These are phyloP conservation scores for Picea engelmannii DNA, from an alignment of 83 land plant genomes.

Conservation along the genomic window DNA sequence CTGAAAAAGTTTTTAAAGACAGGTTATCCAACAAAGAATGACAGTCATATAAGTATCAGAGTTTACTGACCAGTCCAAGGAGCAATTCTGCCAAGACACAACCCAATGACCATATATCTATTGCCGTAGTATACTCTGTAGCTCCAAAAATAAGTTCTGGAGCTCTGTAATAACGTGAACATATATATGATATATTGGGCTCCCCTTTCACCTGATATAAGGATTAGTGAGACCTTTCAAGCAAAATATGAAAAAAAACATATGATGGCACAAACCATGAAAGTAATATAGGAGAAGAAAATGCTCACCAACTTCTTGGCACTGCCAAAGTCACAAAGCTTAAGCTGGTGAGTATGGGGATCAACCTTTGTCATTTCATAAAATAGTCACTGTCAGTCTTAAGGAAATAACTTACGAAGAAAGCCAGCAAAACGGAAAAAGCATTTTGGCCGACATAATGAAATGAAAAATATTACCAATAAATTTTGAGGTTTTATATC, in stretches of 20 bases:
- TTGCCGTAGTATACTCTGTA: conserved; percentile 77
- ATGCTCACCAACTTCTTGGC: conserved; percentile 73
- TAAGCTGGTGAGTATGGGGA: conserved; percentile 69
- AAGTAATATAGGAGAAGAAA: not conserved
- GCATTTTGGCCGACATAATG: not conserved
- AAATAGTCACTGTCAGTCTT: conserved; percentile 1
- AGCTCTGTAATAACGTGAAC: conserved; percentile 80
- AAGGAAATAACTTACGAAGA: not conserved
- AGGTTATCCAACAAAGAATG: not conserved
- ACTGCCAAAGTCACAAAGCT: conserved; percentile 83
- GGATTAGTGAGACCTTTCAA: not conserved
- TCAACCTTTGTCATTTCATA: conserved; percentile 47
- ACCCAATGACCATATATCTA: conserved; percentile 82
- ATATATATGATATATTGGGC: conserved; percentile 81
- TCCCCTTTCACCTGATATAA: conserved; percentile 64
- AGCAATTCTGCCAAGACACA: conserved; percentile 80
- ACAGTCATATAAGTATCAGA: not conserved
- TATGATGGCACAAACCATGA: not conserved
- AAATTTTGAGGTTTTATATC: conserved; percentile 82
- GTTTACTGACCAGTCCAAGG: conserved; percentile 53
- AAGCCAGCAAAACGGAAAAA: not conserved
- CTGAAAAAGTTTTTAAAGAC: not conserved
- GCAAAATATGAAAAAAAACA: not conserved
- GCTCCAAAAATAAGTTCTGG: conserved; percentile 83
- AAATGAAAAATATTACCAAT: conserved; percentile 39